Evolutionary conservation across 2,329 filamentous ascomycete genomes (phyloP), one percentile per base, ranked within the genome.

Genomic region (Botrytis paeoniae): DNA sequence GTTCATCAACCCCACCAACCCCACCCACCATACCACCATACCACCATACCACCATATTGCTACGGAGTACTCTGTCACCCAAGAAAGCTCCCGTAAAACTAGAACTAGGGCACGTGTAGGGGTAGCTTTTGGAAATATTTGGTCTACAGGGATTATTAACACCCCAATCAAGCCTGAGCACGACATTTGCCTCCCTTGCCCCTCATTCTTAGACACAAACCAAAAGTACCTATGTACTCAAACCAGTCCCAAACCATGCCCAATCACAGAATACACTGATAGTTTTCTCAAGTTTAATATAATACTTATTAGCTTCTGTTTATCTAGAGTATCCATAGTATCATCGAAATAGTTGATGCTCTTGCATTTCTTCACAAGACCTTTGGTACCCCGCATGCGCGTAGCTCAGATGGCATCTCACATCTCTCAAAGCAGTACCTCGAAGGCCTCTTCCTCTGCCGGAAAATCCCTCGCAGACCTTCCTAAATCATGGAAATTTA

Each of bases 401-500:
- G 79, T 85, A 64, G 78, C 78, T 68, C 83, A 84, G 78, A 86
- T 86, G 84, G 81, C 82, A 62, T 82, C 83, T 39, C 84, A 86
- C 74, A 73, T 85, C 57, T 82, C 81, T 1, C 59, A 54, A 48
- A 35, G 7, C 32, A 54, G 35, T 22, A 10, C 39, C 16, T 61
- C 54, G 4, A 54, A 48, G 8, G 76, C 68, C 41, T 70, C 73
- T 69, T 74, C 78, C 29, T 72, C 74, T 60, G 29, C 60, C 20
- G 75, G 79, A 18, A 76, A 66, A 48, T 78, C 83, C 29, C 82
- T 91, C 66, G 83, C 84, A 76, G 85, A 88, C 69, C 84, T 91
- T 25, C 89, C 89, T 57, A 91, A 91, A 80, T 87, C 89, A 73
- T 92, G 89, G 89, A 86, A 82, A 71, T 90, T 90, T 78, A 90